These are phyloP conservation scores for Albophoma yamanashiensis DNA, from an alignment of 2,329 filamentous ascomycete species.

Conservation along the genomic window DNA sequence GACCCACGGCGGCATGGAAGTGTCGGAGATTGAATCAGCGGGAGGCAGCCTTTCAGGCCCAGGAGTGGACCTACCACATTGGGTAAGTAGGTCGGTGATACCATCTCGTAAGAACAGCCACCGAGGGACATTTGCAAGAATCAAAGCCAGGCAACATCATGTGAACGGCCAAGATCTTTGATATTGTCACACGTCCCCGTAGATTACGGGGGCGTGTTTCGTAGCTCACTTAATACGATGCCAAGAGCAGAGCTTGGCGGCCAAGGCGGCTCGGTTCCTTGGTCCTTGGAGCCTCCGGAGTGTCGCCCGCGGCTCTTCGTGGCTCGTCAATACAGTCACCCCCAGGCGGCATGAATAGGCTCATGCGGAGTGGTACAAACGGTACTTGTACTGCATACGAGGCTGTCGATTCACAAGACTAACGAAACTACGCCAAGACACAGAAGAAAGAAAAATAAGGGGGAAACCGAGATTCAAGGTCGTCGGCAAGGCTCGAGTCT, in stretches of 20 bases:
- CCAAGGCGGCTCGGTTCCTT: not conserved
- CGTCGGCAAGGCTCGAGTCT: not conserved
- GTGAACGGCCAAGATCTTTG: not conserved
- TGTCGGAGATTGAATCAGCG: not conserved
- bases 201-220: not conserved
- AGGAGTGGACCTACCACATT: not conserved
- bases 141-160: not conserved
- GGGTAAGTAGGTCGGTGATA: not conserved
- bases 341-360: not conserved
- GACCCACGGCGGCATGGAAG: not conserved
- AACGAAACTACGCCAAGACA: not conserved
- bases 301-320: not conserved
- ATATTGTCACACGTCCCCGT: not conserved
- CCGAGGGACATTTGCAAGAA: not conserved
- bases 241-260: not conserved
- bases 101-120: not conserved
- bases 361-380: too few species aligned
- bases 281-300: not conserved
- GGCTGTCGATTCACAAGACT: not conserved
- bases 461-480: not conserved
- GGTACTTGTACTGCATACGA: too few species aligned
- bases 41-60: not conserved
- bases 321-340: not conserved
- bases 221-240: not conserved
- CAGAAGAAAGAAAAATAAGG: not conserved